Evolutionary conservation across 257 asterid genomes (phyloP), one percentile per base, ranked within the genome.

Genomic region (Lycium ferocissimum): DNA sequence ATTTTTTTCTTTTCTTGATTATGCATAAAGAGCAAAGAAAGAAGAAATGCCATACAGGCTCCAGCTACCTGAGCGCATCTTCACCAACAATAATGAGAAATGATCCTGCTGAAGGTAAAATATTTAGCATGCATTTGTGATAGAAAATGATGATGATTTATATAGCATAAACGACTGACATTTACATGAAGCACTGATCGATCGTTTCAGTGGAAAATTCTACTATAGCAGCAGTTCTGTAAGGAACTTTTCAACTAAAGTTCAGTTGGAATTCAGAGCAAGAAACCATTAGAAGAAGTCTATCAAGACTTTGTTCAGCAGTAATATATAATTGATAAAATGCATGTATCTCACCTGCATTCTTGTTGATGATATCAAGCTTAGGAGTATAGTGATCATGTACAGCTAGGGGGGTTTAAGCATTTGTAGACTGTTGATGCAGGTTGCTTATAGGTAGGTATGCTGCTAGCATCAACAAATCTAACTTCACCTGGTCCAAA

Each of bases 401-500:
- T 92, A 86, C 99, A 96, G 82, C 87, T 94, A 58, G 99, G 99
- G 61, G 98, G 99, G 73, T 94, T 94, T 12, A 89, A 90, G 88
- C 99, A 95, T 90, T 93, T 95, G 83, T 93, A 94, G 81, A 96
- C 92, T 14, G 92, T 92, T 45, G 98, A 96, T 69, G 94, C 88
- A 65, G 98, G 99, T 81, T 92, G 97, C 85, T 90, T 94, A 85
- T 94, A 94, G 14, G 89, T 78, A 3, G 99, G 99, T 54, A 96
- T 85, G 83, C 94, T 96, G 71, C 88, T 86, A 14, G 94, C 82
- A 66, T 95, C 98, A 5, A 95, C 93, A 17, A 84, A 93, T 90
- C 98, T 92, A 18, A 95, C 98, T 89, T 95, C 98, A 20, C 99
- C 98, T 0, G 98, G 99, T 7, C 84, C 82, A 83, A 91, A 95